A percentile compares a stretch with the other conserved stretches of the same genome.
Conservation (phyloP, 192 early-diverging fungal genomes). For the Geosiphon pyriformis region DNA sequence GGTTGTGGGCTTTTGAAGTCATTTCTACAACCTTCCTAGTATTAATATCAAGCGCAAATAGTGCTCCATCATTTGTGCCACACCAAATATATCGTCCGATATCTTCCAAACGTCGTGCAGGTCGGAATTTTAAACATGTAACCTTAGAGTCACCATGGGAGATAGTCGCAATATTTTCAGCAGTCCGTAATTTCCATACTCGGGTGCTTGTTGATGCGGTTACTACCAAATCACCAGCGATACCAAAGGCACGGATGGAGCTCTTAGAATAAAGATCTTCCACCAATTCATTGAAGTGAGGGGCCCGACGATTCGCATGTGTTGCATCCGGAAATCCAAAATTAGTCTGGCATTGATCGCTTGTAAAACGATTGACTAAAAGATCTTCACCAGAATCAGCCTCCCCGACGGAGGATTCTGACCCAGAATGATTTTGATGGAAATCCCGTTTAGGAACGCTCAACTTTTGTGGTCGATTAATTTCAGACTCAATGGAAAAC, state of each 20-base stretch:
- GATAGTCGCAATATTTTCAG: slow-evolving; percentile 42
- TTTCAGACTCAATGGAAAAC: slow-evolving; percentile 11
- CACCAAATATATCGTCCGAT: slow-evolving; percentile 64
- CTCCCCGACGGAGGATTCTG: not conserved
- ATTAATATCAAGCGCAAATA: slow-evolving; percentile 48
- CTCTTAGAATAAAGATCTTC: slow-evolving; percentile 38
- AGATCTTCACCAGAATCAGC: too few species aligned
- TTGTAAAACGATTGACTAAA: too few species aligned
- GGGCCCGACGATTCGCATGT: slow-evolving; percentile 51
- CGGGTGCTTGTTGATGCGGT: slow-evolving; percentile 43
- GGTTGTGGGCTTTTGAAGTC: slow-evolving; percentile 40
- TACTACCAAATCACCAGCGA: slow-evolving; percentile 43
- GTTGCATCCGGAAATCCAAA: slow-evolving; percentile 43
- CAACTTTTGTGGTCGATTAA: slow-evolving; percentile 5
- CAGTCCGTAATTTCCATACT: slow-evolving; percentile 39
- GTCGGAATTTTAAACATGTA: slow-evolving; percentile 49
- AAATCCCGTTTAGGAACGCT: not conserved
- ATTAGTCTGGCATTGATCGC: slow-evolving; percentile 16
- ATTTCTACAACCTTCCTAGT: slow-evolving; percentile 33
- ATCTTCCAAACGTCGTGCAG: slow-evolving; percentile 42
- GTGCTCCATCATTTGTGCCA: slow-evolving; percentile 54
- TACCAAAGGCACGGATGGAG: slow-evolving; percentile 45
- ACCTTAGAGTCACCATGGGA: slow-evolving; percentile 47
- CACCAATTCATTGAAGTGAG: slow-evolving; percentile 40
- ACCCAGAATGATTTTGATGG: slow-evolving; percentile 1